Evolutionary conservation across 1,284 basidiomycete species (phyloP).

Genomic region (Microbotryum intermedium): DNA sequence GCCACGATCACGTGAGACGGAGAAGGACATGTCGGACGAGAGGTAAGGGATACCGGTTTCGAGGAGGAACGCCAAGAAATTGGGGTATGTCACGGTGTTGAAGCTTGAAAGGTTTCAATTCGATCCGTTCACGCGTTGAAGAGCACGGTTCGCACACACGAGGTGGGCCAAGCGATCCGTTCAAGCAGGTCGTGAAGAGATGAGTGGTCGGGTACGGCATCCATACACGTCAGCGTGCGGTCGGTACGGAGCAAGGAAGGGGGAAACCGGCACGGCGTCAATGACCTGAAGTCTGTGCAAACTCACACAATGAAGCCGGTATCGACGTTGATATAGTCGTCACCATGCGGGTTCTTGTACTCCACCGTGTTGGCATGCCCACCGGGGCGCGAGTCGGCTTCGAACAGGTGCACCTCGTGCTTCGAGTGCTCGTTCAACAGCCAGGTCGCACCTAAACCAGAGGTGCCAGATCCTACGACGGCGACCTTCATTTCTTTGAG

Average conservation of each 20-base stretch:
- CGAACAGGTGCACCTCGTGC: conserved; percentile 71
- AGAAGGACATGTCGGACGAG: conserved; percentile 68
- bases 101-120: conserved; percentile 50
- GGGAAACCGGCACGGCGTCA: neutral
- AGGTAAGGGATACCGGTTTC: conserved; percentile 49
- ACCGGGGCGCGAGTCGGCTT: conserved; percentile 58
- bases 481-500: conserved; percentile 47
- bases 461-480: conserved; percentile 68
- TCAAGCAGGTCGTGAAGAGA: too few species aligned
- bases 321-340: conserved; percentile 14
- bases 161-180: neutral
- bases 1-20: conserved; percentile 59
- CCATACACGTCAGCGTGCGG: conserved; percentile 37
- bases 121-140: too few species aligned
- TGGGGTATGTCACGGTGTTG: conserved; percentile 70
- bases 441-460: conserved; percentile 70
- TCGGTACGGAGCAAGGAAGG: neutral
- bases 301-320: conserved; percentile 24
- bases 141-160: neutral
- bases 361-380: conserved; percentile 70
- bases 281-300: neutral
- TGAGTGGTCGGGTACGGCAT: conserved; percentile 65
- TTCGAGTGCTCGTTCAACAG: conserved; percentile 69
- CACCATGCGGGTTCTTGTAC: conserved; percentile 40
- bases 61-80: conserved; percentile 65